These are phyloP conservation scores for Diplocarpon rosae DNA, from an alignment of 2,329 filamentous ascomycete genomes.

Conservation along the genomic window DNA sequence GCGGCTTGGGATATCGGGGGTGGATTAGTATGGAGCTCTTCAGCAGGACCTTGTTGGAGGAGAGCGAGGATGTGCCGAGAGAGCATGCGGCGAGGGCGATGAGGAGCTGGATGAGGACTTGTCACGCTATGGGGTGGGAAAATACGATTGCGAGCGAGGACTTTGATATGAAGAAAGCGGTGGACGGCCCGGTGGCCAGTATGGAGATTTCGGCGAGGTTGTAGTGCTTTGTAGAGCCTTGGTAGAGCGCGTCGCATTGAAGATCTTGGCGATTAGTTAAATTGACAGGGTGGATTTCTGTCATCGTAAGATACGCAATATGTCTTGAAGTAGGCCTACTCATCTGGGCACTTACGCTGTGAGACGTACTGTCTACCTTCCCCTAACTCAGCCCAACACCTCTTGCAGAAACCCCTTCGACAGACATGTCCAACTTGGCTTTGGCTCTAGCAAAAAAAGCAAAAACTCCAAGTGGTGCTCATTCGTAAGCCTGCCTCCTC, in stretches of 20 bases:
- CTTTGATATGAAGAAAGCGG: not conserved
- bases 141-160: not conserved
- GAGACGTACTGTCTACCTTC: too few species aligned
- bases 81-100: constrained; percentile 42
- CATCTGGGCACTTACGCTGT: too few species aligned
- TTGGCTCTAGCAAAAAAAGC: too few species aligned
- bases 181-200: not conserved
- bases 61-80: constrained; percentile 33
- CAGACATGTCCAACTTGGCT: too few species aligned
- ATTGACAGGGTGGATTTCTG: not conserved
- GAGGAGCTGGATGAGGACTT: constrained; percentile 36
- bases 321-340: too few species aligned
- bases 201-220: not conserved
- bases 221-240: not conserved
- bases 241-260: not conserved
- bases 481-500: too few species aligned
- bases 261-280: not conserved
- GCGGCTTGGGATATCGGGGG: constrained; percentile 44
- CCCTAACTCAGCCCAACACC: too few species aligned
- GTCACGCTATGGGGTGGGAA: constrained; percentile 14
- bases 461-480: too few species aligned
- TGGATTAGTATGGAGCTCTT: constrained; percentile 52
- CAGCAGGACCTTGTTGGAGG: constrained; percentile 38
- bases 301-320: too few species aligned
- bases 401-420: too few species aligned